These are phyloP conservation scores for Talaromyces sp. DNA, from an alignment of 2,329 filamentous ascomycete species.

Conservation along the genomic window DNA sequence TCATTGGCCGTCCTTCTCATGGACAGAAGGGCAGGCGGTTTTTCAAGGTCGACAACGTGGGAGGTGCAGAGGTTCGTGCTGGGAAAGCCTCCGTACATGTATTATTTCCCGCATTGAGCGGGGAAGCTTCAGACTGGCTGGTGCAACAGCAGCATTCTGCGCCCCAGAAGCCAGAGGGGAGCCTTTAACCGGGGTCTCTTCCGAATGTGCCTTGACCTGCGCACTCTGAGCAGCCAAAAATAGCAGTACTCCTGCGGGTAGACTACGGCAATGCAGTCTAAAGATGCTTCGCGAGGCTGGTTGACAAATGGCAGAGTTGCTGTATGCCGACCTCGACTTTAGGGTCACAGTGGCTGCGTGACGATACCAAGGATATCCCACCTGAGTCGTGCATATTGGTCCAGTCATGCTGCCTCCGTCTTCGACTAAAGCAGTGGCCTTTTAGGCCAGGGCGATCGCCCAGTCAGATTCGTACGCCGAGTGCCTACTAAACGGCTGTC, in stretches of 20 bases:
- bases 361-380: neutral
- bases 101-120: slow-evolving; percentile 4
- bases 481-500: neutral
- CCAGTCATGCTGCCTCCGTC: neutral
- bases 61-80: neutral
- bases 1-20: neutral
- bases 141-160: slow-evolving; percentile 6
- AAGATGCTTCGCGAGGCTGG: neutral
- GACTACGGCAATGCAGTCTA: neutral
- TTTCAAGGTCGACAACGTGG: neutral
- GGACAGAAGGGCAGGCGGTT: neutral
- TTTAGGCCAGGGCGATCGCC: slow-evolving; percentile 2
- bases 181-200: neutral
- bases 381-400: slow-evolving; percentile 6
- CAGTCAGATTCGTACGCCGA: slow-evolving; percentile 1
- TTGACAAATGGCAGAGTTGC: slow-evolving; percentile 7
- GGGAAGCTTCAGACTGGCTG: slow-evolving; percentile 7
- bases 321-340: slow-evolving; percentile 4
- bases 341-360: slow-evolving; percentile 9
- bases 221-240: neutral
- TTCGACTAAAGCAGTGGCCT: neutral
- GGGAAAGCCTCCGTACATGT: neutral
- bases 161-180: neutral
- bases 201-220: neutral
- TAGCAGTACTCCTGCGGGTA: neutral